Base-by-base conservation (phyloP, 2,329 filamentous ascomycete genomes). In the Neofusicoccum umdonicola region DNA sequence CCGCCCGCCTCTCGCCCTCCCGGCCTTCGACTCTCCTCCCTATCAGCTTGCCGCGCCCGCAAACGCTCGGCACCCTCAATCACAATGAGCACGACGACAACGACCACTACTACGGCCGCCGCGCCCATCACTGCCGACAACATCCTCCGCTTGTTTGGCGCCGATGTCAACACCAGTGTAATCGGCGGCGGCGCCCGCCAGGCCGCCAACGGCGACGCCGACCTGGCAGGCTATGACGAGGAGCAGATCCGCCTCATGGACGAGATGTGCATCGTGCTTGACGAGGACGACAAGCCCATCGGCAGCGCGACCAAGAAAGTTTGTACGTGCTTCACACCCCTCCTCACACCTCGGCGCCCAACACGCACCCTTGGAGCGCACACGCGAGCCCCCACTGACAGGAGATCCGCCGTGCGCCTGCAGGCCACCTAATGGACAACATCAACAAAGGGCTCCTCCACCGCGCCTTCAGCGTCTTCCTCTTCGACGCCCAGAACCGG, bases 241-340 rank as follows among this genome's bases (percentile, higher is more conserved):
- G 94, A 98, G 83, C 95, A 99, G 82, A 97, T 97, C 73, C 89
- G 94, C 58, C 82, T 99, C 73, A 99, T 99, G 95, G 94, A 99
- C 74, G 95, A 98, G 82, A 90, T 97, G 57, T 99, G 95, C 85
- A 98, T 99, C 76, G 95, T 99, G 17, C 83, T 96, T 52, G 94
- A 98, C 78, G 88, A 96, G 72, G 87, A 98, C 73, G 95, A 98
- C 78, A 83, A 87, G 72, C 93, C 94, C 35, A 97, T 99, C 77
- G 95, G 95, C 68, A 97, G 92, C 70, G 94, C 92, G 60, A 97
- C 91, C 88, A 98, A 99, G 87, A 99, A 99, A 83, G 87, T 92
- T 64, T 99, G 95, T 96, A 81, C 71, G 90, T 85, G 8, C 19
- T 17, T 9, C 34, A 8, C 19, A 35, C 56, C 60, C 42, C 45